These are phyloP conservation scores for Penicillium janthinellum DNA, from an alignment of 2,329 filamentous ascomycete genomes.

Conservation along the genomic window DNA sequence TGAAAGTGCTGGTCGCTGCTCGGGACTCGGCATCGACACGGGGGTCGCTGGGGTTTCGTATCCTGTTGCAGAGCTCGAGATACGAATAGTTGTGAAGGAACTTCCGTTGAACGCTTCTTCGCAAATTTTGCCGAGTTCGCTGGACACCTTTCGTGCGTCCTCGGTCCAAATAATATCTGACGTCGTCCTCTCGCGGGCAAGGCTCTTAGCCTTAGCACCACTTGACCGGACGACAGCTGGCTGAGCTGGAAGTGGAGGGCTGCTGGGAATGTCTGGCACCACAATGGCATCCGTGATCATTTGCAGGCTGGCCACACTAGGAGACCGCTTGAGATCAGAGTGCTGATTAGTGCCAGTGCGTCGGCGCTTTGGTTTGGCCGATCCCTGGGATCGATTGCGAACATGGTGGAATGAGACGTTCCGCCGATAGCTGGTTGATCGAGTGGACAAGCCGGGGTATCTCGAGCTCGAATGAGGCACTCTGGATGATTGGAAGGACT, in stretches of 20 bases:
- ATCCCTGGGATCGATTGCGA: constrained; percentile 43
- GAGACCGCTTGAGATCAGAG: constrained; percentile 28
- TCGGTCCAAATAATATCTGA: constrained; percentile 64
- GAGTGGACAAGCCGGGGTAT: constrained; percentile 39
- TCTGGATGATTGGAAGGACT: constrained; percentile 46
- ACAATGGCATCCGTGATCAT: constrained; percentile 24
- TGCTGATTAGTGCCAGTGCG: constrained; percentile 24
- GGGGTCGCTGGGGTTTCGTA: constrained; percentile 57
- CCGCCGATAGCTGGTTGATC: constrained; percentile 58
- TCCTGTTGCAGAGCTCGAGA: constrained; percentile 44
- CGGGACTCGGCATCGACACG: constrained; percentile 40
- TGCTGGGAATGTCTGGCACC: constrained; percentile 34
- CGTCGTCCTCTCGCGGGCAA: constrained; percentile 46
- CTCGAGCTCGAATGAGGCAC: constrained; percentile 53
- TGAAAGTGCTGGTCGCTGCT: constrained; percentile 19
- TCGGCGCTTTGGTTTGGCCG: constrained; percentile 27
- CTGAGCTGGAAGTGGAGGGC: constrained; percentile 44
- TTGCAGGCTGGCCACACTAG: constrained; percentile 31
- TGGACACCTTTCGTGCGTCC: constrained; percentile 80
- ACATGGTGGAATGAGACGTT: constrained; percentile 65
- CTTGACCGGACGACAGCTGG: constrained; percentile 40
- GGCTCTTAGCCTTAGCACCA: constrained; percentile 30
- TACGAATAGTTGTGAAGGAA: constrained; percentile 55
- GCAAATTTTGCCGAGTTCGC: constrained; percentile 83
- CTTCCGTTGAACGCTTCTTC: constrained; percentile 86